A percentile compares a stretch with the other conserved stretches of the same genome.
Evolutionary conservation across 306 rosid genomes (phyloP).

Genomic region (Pachyrhizus erosus): DNA sequence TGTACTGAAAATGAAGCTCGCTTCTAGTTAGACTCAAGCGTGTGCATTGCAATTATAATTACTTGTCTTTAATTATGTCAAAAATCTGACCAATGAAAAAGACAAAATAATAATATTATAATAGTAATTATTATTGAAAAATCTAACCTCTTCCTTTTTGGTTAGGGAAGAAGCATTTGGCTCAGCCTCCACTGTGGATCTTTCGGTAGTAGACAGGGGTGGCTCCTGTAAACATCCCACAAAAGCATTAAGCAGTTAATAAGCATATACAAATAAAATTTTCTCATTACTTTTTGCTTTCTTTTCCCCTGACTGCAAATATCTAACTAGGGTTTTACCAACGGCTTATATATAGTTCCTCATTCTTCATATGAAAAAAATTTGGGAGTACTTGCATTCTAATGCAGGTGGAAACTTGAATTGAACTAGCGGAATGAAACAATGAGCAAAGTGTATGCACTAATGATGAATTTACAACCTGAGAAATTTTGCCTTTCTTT

Average conservation of each 20-base stretch:
- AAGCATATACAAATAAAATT: background rate
- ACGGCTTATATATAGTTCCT: background rate
- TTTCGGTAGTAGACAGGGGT: conserved; percentile 32
- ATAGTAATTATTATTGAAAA: background rate
- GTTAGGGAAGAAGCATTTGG: conserved; percentile 45
- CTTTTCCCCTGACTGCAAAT: background rate
- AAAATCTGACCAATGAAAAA: background rate
- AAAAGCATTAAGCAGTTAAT: background rate
- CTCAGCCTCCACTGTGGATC: conserved; percentile 41
- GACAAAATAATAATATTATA: background rate
- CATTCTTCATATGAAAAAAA: background rate
- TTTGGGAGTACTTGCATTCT: background rate
- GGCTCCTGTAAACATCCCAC: conserved; percentile 43
- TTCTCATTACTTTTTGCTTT: background rate
- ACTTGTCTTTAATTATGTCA: background rate
- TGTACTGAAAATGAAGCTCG: background rate
- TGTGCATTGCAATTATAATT: background rate
- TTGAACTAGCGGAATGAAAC: background rate
- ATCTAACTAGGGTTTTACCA: conserved; percentile 8
- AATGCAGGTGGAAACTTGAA: conserved; percentile 2
- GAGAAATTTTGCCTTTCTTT: background rate
- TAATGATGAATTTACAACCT: background rate
- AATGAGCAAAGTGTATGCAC: background rate
- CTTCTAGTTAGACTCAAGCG: background rate
- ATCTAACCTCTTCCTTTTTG: conserved; percentile 57